Percentiles rank a stretch among this genome's conserved stretches.
Evolutionary conservation across 257 asterid species (phyloP).

Genomic region (Primulina eburnea): DNA sequence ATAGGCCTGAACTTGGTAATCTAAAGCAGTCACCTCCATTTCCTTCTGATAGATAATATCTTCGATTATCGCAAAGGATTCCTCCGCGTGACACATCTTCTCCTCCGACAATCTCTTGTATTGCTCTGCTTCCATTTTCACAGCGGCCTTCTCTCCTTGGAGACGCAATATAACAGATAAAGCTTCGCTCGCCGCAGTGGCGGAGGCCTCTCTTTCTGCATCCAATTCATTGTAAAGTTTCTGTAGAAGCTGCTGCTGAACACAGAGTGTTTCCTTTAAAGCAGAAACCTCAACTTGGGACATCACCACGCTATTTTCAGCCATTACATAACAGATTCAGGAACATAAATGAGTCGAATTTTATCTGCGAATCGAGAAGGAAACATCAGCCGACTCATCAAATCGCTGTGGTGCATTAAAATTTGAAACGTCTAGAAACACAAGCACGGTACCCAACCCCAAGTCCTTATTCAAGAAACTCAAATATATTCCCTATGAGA

Average conservation of each 20-base stretch:
- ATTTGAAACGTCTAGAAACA: slow-evolving; percentile 4
- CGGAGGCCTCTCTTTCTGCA: slow-evolving; percentile 85
- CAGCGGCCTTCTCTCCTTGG: slow-evolving; percentile 83
- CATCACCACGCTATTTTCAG: slow-evolving; percentile 33
- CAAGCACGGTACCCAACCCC: not conserved
- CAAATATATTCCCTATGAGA: not conserved
- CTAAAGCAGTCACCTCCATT: slow-evolving; percentile 76
- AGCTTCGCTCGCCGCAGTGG: slow-evolving; percentile 84
- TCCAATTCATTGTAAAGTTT: slow-evolving; percentile 78
- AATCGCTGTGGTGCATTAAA: not conserved
- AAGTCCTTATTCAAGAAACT: slow-evolving; percentile 23
- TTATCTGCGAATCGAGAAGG: slow-evolving; percentile 20
- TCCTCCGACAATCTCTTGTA: slow-evolving; percentile 83
- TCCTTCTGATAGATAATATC: slow-evolving; percentile 79
- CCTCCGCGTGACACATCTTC: slow-evolving; percentile 83
- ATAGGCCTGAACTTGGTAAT: slow-evolving; percentile 77
- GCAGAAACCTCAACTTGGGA: slow-evolving; percentile 42
- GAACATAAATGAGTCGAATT: slow-evolving; percentile 8
- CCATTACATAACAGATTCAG: slow-evolving; percentile 38
- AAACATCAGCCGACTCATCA: not conserved
- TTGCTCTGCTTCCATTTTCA: slow-evolving; percentile 90
- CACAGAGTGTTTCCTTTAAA: slow-evolving; percentile 63
- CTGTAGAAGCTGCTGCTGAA: slow-evolving; percentile 76
- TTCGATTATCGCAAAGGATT: slow-evolving; percentile 71
- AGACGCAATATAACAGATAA: slow-evolving; percentile 72